Conservation (phyloP, 805 yeast species). For the Teunomyces barrocoloradensis region DNA sequence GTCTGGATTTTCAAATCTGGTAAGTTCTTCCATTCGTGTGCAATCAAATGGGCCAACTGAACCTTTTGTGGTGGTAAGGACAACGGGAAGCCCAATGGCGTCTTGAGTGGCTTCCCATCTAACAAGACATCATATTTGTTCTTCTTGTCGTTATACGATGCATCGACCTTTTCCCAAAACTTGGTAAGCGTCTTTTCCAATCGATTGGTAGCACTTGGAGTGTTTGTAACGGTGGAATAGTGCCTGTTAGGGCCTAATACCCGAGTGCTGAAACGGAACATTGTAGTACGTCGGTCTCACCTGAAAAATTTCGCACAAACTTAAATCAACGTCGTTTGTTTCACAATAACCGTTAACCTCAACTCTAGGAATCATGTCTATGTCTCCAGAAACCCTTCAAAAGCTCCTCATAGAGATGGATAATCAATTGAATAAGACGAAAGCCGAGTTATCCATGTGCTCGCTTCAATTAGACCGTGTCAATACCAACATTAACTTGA, state of each 20-base stretch:
- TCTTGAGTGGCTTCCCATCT: conserved; percentile 74
- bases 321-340: background rate
- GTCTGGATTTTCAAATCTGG: conserved; percentile 67
- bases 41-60: conserved; percentile 68
- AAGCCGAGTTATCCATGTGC: conserved; percentile 58
- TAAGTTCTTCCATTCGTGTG: conserved; percentile 84
- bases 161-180: conserved; percentile 78
- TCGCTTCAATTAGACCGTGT: conserved; percentile 49
- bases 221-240: conserved; percentile 31
- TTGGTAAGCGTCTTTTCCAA: conserved; percentile 64
- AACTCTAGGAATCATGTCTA: conserved; percentile 12
- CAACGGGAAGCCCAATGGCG: conserved; percentile 77
- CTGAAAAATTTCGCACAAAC: conserved; percentile 2
- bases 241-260: conserved; percentile 1
- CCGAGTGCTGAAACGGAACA: conserved; percentile 1
- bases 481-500: conserved; percentile 49
- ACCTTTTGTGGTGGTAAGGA: conserved; percentile 58
- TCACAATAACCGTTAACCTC: background rate
- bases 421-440: conserved; percentile 55
- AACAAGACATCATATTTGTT: conserved; percentile 53
- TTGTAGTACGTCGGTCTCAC: background rate
- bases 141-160: conserved; percentile 27
- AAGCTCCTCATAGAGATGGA: conserved; percentile 66
- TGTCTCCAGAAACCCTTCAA: conserved; percentile 47
- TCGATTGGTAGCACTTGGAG: conserved; percentile 62